Conservation (phyloP, 2,329 filamentous ascomycete species). For the Monilinia fructicola region DNA sequence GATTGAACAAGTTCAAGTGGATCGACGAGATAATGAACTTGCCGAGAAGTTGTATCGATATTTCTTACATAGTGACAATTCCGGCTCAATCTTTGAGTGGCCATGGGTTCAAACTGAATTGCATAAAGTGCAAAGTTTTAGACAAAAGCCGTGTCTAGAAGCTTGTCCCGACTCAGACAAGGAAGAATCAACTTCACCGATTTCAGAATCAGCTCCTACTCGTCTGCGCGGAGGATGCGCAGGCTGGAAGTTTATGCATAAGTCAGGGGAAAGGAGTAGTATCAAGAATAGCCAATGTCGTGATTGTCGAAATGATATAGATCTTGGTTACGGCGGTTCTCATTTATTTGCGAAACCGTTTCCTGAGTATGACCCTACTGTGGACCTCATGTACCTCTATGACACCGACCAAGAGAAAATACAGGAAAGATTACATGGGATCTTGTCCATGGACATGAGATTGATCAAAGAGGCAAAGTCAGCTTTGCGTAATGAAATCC, state of each 20-base stretch:
- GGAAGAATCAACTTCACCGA: background rate
- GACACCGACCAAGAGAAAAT: background rate
- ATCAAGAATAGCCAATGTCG: background rate
- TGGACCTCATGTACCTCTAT: background rate
- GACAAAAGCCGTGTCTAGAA: background rate
- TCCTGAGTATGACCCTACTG: background rate
- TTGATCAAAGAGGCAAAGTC: background rate
- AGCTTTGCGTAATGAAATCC: background rate
- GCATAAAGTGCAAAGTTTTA: background rate
- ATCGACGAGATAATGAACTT: background rate
- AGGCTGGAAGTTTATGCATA: too few relatives aligned
- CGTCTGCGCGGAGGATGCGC: background rate
- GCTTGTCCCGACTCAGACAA: background rate
- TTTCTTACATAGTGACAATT: background rate
- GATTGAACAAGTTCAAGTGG: background rate
- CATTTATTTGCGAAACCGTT: background rate
- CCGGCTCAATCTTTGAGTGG: slow-evolving; percentile 6
- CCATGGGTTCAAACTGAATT: slow-evolving; percentile 7
- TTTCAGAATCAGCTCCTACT: background rate
- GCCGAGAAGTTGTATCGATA: background rate
- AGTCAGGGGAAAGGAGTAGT: background rate
- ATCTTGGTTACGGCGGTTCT: slow-evolving; percentile 12
- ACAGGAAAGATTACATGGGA: background rate
- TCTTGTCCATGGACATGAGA: background rate
- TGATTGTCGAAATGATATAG: background rate